phyloP scores from a whole-genome alignment of 495 filamentous ascomycete genomes.

The Xylaria nigripes region DNA sequence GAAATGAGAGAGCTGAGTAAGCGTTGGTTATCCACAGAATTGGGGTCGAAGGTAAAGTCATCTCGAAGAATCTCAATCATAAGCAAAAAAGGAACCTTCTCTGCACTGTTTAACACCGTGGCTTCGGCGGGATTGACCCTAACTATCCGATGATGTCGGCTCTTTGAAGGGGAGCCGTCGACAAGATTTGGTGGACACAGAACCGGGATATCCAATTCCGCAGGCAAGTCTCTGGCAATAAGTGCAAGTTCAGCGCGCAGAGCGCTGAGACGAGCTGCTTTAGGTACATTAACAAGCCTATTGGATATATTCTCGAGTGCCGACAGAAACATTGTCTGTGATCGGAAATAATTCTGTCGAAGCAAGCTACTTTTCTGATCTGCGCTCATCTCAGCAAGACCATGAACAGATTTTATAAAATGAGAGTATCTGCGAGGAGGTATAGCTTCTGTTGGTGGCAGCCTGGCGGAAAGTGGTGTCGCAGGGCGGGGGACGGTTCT shows the following conservation, averaged over 20 bases:
- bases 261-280: slow-evolving; percentile 65
- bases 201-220: slow-evolving; percentile 68
- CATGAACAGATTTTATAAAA: slow-evolving; percentile 37
- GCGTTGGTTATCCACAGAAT: slow-evolving; percentile 53
- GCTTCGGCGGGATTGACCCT: slow-evolving; percentile 69
- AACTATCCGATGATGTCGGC: slow-evolving; percentile 65
- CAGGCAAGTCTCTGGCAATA: slow-evolving; percentile 62
- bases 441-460: slow-evolving; percentile 40
- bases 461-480: slow-evolving; percentile 43
- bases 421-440: slow-evolving; percentile 41
- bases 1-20: slow-evolving; percentile 51
- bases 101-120: slow-evolving; percentile 69
- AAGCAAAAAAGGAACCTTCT: slow-evolving; percentile 66
- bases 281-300: slow-evolving; percentile 63
- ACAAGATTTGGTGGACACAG: slow-evolving; percentile 62
- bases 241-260: slow-evolving; percentile 66
- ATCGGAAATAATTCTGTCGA: slow-evolving; percentile 65
- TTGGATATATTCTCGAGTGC: slow-evolving; percentile 72
- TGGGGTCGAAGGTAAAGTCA: slow-evolving; percentile 67
- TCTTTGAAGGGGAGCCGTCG: slow-evolving; percentile 54
- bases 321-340: slow-evolving; percentile 61
- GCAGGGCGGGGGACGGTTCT: slow-evolving; percentile 35
- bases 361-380: slow-evolving; percentile 54
- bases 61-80: slow-evolving; percentile 69
- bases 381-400: slow-evolving; percentile 45